These are phyloP conservation scores for Podaxis sp. DNA, from an alignment of 768 basidiomycete genomes.

Conservation along the genomic window DNA sequence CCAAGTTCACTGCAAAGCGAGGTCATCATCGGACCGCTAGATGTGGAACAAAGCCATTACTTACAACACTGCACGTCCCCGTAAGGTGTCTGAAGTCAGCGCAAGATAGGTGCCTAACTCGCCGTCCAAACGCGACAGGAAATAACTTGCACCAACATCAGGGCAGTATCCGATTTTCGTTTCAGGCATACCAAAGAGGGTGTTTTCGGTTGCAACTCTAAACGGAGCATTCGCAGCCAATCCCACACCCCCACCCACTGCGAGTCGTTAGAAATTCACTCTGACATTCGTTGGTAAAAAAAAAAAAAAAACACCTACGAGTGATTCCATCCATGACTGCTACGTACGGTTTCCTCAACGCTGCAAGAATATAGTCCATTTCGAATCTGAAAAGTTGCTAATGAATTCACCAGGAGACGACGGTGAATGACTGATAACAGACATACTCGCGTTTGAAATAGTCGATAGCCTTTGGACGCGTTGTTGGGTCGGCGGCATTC, in stretches of 20 bases:
- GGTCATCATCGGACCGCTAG: conserved; percentile 9
- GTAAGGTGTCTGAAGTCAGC: conserved; percentile 71
- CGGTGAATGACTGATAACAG: conserved; percentile 20
- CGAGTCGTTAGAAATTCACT: conserved; percentile 11
- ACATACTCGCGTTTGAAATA: conserved; percentile 92
- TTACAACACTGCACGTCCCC: conserved; percentile 85
- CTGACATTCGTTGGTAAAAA: conserved; percentile 11
- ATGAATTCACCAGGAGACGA: conserved; percentile 10
- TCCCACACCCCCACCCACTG: conserved; percentile 97
- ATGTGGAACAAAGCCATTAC: conserved; percentile 30
- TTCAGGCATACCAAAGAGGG: conserved; percentile 94
- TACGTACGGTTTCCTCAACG: conserved; percentile 84
- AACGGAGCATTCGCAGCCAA: conserved; percentile 83
- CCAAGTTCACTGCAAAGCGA: conserved; percentile 71
- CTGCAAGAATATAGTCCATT: conserved; percentile 70
- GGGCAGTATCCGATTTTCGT: conserved; percentile 89
- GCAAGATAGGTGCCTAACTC: conserved; percentile 93
- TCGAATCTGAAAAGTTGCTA: conserved; percentile 58
- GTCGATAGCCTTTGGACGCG: conserved; percentile 64
- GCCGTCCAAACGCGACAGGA: conserved; percentile 88
- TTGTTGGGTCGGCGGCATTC: conserved; percentile 48
- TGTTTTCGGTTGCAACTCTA: conserved; percentile 92
- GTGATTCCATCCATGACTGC: conserved; percentile 89
- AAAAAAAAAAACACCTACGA: conserved; percentile 59
- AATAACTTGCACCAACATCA: conserved; percentile 91